Evolutionary conservation across 2,329 filamentous ascomycete genomes (phyloP), one percentile per base, ranked within the genome.

Genomic region (Trichophyton simii): DNA sequence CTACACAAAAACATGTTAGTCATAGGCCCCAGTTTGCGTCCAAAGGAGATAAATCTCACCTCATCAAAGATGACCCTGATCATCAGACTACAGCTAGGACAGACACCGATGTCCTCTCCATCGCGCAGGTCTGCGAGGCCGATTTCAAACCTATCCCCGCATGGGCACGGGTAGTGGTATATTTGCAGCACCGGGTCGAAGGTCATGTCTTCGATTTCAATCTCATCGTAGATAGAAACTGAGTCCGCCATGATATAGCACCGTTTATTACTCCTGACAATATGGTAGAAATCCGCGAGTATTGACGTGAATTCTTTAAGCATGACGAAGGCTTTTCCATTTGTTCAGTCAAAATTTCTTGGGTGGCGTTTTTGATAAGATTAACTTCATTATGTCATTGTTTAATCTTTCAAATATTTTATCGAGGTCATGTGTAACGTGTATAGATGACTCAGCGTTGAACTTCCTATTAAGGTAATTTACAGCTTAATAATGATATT

Each of bases 131-230:
- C 91, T 61, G 82, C 84, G 61, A 97, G 84, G 20, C 83, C 83
- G 71, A 94, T 96, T 78, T 96, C 89, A 78, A 99, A 99, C 63
- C 89, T 84, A 77, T 99, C 94, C 78, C 94, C 94, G 76, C 94
- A 99, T 0, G 94, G 94, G 73, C 94, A 99, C 13, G 94, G 94
- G 74, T 95, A 96, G 77, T 92, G 88, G 78, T 96, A 99, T 68
- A 96, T 87, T 73, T 96, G 87, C 46, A 91, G 82, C 3, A 81
- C 80, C 55, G 85, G 78, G 75, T 96, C 91, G 73, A 84, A 96
- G 70, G 88, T 94, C 91, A 96, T 95, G 76, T 99, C 94, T 75
- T 97, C 92, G 78, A 97, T 96, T 74, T 97, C 92, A 75, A 97
- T 92, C 76, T 96, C 92, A 71, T 97, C 92, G 79, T 96, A 97